Base-by-base conservation (phyloP, 306 rosid genomes). In the Boehmeria nivea region DNA sequence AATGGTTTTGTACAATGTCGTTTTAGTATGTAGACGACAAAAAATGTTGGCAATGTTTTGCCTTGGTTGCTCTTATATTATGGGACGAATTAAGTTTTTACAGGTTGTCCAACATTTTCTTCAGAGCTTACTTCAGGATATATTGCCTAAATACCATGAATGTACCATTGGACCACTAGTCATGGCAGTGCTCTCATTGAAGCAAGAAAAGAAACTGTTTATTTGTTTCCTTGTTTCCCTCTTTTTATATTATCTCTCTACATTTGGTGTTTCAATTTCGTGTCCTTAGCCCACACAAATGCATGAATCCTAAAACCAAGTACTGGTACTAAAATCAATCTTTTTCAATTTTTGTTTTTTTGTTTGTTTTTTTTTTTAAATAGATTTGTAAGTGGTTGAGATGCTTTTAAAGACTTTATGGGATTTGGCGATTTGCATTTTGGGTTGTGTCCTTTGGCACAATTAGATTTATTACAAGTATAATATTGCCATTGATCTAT, bases 131-230 rank as follows among this genome's bases (percentile, higher is more conserved):
- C 38, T 63, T 53, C 66, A 60, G 61, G 44, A 42, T 60, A 19
- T 52, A 65, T 56, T 11, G 50, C 26, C 61, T 36, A 22, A 56
- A 49, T 27, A 63, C 75, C 65, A 55, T 70, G 75, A 57, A 63
- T 63, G 65, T 57, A 46, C 60, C 65, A 49, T 17, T 49, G 69
- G 75, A 63, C 70, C 65, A 63, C 70, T 61, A 63, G 60, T 60
- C 43, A 54, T 40, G 59, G 38, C 63, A 57, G 15, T 21, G 16
- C 48, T 57, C 48, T 57, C 37, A 37, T 57, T 57, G 33, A 57
- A 57, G 14, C 47, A 57, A 39, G 22, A 20, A 56, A 38, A n/a
- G n/a, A n/a, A 38, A 37, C 36, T 37, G 27, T 18, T 54, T 36
- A 18, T 33, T 54, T 54, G 48, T 57, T 57, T 20, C 45, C 17